Percentiles rank a stretch among this genome's conserved stretches.
Conservation (phyloP, 148 eudicot genomes). For the Rhododendron simsii region DNA sequence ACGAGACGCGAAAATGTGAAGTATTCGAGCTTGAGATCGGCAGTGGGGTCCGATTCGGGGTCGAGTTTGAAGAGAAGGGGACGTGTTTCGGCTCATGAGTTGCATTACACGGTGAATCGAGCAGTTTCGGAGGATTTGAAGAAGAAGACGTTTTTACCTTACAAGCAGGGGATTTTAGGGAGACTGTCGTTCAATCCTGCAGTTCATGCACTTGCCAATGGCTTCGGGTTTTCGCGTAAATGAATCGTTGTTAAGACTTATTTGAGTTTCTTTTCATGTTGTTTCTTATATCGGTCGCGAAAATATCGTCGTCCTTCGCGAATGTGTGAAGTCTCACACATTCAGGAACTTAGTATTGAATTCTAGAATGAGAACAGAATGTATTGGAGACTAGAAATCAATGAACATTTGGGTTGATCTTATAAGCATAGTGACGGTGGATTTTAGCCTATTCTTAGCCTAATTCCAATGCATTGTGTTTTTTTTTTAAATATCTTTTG, state of each 20-base stretch:
- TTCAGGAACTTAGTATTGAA: neutral
- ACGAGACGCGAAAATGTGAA: slow-evolving; percentile 36
- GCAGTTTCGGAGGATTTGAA: slow-evolving; percentile 69
- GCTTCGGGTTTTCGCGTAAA: slow-evolving; percentile 29
- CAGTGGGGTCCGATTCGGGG: slow-evolving; percentile 10
- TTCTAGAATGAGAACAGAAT: neutral
- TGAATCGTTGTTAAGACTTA: neutral
- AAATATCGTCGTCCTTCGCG: neutral
- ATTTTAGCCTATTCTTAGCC: neutral
- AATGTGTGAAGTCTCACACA: neutral
- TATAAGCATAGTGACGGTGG: neutral
- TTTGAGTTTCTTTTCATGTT: neutral
- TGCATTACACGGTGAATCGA: slow-evolving; percentile 57
- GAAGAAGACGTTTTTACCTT: slow-evolving; percentile 73
- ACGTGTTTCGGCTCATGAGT: slow-evolving; percentile 58
- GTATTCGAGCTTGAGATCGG: slow-evolving; percentile 33
- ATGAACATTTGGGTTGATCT: neutral
- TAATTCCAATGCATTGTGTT: no score
- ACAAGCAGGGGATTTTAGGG: slow-evolving; percentile 73
- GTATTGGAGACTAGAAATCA: neutral
- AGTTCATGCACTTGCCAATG: slow-evolving; percentile 34
- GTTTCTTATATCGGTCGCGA: neutral
- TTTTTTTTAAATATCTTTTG: neutral
- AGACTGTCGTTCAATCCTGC: slow-evolving; percentile 52
- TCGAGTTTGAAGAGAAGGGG: slow-evolving; percentile 31